These are phyloP conservation scores for Anethum foeniculum DNA, from an alignment of 140 eudicot species.

Conservation along the genomic window DNA sequence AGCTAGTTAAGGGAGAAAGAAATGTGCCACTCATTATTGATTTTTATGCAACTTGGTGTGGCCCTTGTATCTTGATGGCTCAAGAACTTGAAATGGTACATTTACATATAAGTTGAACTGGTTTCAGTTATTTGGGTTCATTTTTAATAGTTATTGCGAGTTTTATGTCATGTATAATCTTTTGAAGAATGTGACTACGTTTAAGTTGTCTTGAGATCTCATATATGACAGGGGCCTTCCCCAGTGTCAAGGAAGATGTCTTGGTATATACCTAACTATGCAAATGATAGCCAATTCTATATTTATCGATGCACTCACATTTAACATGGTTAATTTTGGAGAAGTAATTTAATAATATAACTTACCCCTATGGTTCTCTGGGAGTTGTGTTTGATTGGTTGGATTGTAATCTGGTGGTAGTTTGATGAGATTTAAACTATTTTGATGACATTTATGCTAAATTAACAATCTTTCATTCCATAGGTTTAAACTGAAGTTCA, in stretches of 20 bases:
- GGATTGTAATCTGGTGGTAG: not conserved
- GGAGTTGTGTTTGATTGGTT: not conserved
- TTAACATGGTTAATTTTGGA: not conserved
- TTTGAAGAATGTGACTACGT: not conserved
- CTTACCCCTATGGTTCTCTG: not conserved
- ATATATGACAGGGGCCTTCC: not conserved
- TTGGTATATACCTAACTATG: not conserved
- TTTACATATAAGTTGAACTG: not conserved
- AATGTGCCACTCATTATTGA: conserved; percentile 74
- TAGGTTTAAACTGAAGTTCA: not conserved
- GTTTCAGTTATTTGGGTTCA: not conserved
- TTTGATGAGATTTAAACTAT: not conserved
- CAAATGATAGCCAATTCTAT: not conserved
- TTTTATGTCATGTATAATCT: not conserved
- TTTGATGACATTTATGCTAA: not conserved
- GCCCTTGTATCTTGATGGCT: conserved; percentile 97
- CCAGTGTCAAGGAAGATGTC: not conserved
- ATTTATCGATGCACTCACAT: not conserved
- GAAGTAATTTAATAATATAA: too few species aligned
- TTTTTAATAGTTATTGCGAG: not conserved
- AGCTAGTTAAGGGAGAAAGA: conserved; percentile 74
- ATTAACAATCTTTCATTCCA: not conserved
- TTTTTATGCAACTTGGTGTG: conserved; percentile 96
- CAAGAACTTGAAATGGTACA: conserved; percentile 97
- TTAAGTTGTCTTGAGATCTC: not conserved